Evolutionary conservation across 331 rosid genomes (phyloP).

Genomic region (Pyracantha coccinea): DNA sequence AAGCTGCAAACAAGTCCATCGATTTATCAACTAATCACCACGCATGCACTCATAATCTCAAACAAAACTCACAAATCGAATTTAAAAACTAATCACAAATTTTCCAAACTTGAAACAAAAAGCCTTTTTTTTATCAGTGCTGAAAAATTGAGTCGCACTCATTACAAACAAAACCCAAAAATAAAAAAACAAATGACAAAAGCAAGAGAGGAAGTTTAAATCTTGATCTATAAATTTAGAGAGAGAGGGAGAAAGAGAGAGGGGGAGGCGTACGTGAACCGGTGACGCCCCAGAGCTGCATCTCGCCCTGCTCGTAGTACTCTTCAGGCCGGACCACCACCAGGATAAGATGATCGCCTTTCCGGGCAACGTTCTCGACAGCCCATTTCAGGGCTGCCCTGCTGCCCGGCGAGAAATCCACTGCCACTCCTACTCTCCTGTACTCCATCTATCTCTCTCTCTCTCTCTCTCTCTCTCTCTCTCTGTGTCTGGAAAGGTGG

Average conservation of each 20-base stretch:
- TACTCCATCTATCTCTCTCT: conserved; percentile 22
- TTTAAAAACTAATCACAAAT: not conserved
- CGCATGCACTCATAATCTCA: not conserved
- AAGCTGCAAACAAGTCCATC: conserved; percentile 38
- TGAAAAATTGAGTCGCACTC: not conserved
- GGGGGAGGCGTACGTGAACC: conserved; percentile 55
- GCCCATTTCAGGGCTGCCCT: conserved; percentile 63
- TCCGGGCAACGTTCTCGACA: conserved; percentile 51
- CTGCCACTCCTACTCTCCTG: conserved; percentile 74
- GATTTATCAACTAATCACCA: not conserved
- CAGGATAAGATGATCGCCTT: conserved; percentile 71
- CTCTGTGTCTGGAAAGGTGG: not conserved
- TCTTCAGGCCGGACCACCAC: conserved; percentile 38
- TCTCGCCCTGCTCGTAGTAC: conserved; percentile 63
- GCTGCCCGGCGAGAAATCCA: conserved; percentile 89
- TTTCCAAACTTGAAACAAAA: not conserved
- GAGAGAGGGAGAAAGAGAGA: not conserved
- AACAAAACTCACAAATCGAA: not conserved
- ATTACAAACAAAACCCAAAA: not conserved
- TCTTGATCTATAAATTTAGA: not conserved
- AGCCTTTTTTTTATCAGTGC: not conserved
- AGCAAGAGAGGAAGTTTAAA: too few relatives aligned
- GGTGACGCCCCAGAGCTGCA: conserved; percentile 69
- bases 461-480: not conserved
- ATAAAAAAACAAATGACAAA: too few relatives aligned